Evolutionary conservation across 306 rosid genomes (phyloP).

Genomic region (Amphicarpaea edgeworthii): DNA sequence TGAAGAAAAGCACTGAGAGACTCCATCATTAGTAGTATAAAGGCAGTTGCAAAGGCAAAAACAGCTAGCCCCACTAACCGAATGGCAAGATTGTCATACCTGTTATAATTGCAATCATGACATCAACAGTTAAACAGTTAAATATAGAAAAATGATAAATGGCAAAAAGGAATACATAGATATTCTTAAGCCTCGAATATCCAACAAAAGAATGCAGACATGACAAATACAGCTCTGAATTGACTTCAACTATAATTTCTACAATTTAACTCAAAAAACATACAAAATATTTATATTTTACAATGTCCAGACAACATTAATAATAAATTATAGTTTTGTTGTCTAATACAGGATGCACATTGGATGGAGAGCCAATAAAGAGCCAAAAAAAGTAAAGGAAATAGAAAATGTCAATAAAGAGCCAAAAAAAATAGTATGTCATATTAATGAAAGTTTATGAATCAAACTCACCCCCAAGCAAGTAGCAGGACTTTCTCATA

Average conservation of each 20-base stretch:
- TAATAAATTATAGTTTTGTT: neutral
- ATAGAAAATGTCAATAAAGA: neutral
- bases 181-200: neutral
- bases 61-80: conserved; percentile 81
- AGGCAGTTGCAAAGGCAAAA: conserved; percentile 96
- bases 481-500: conserved; percentile 92
- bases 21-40: conserved; percentile 94
- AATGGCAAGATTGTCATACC: conserved; percentile 76
- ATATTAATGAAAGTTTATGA: conserved; percentile 9
- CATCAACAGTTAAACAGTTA: conserved; percentile 4
- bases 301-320: conserved; percentile 1
- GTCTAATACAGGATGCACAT: neutral
- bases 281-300: neutral
- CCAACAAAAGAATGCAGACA: conserved; percentile 14
- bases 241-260: neutral
- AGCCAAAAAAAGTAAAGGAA: neutral
- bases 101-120: conserved; percentile 49
- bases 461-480: conserved; percentile 87
- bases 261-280: neutral
- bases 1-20: conserved; percentile 93
- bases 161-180: neutral
- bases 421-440: neutral
- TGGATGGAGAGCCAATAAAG: too few species aligned
- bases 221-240: neutral
- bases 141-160: conserved; percentile 8